Base-by-base conservation (phyloP, 495 filamentous ascomycete species). In the Penicillium riverlandense region DNA sequence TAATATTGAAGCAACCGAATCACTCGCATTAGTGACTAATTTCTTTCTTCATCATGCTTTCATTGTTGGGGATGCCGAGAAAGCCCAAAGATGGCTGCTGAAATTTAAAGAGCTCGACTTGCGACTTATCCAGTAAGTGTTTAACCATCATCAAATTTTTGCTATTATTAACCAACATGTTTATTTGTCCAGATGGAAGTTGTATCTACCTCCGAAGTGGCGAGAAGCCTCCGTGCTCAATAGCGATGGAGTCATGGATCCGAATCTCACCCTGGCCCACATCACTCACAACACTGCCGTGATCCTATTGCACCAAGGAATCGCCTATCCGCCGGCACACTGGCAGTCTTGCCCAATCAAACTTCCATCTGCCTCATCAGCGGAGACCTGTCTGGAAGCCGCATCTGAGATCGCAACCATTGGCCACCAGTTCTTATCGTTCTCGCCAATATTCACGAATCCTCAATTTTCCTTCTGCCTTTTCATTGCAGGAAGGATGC, bases 401-500 rank as follows among this genome's bases (percentile, higher is more conserved):
- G 57, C 57, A 2, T 50, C 45, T n/a, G 54, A 57, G 15, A 57
- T 55, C 10, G 46, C 48, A 0, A 52, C 38, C 1, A 53, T 55
- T 30, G 57, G 48, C 7, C 48, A 48, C 8, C 45, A 53, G 11
- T 57, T 55, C 30, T 40, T 61, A 6, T 35, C 38, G 1, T 50
- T 37, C 42, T 55, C 54, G 27, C 41, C 44, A 0, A 53, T 52
- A 7, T 44, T 54, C 16, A 55, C 49, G 7, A 53, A 54, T 27
- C 54, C 54, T 0, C 54, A 61, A 38, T 57, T 61, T 10, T 48
- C 57, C 0, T 61, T 61, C 27, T 59, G 56, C 29, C 43, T 54
- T 3, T 62, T 59, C 27, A 54, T 62, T 12, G 51, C 53, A 8
- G 68, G 56, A 4, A 41, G 63, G 3, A 61, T 66, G 44, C 50